A percentile compares a stretch with the other conserved stretches of the same genome.
Evolutionary conservation across 495 filamentous ascomycete species (phyloP).

Genomic region (Tuber brumale): DNA sequence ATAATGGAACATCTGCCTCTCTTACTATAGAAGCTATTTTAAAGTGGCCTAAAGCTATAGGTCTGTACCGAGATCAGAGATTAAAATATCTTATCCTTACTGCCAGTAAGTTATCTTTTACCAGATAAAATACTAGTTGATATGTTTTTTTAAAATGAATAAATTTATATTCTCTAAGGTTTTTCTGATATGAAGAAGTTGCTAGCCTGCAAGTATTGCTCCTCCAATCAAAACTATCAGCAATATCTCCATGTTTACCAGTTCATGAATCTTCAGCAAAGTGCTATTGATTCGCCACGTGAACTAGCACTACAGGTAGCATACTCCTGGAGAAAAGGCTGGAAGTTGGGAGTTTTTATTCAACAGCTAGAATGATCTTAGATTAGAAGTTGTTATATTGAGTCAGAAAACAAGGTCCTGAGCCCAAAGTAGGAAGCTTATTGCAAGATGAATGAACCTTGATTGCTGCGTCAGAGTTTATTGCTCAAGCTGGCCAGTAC

Average conservation of each 20-base stretch:
- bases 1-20: too few relatives aligned
- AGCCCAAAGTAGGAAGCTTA: not conserved
- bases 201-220: not conserved
- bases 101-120: too few relatives aligned
- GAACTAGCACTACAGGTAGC: not conserved
- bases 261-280: not conserved
- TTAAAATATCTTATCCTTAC: too few relatives aligned
- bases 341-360: not conserved
- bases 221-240: not conserved
- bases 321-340: not conserved
- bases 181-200: conserved; percentile 8
- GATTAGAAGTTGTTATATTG: conserved; percentile 5
- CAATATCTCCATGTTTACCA: not conserved
- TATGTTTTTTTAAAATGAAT: too few relatives aligned
- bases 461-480: conserved; percentile 5
- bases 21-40: too few relatives aligned
- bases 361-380: not conserved
- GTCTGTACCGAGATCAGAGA: too few relatives aligned
- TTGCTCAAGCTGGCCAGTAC: not conserved
- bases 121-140: too few relatives aligned
- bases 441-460: conserved; percentile 6
- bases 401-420: not conserved
- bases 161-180: not conserved
- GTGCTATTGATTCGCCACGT: not conserved
- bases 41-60: too few relatives aligned